Evolutionary conservation across 345 rosid species (phyloP).

Genomic region (Dimocarpus longan): DNA sequence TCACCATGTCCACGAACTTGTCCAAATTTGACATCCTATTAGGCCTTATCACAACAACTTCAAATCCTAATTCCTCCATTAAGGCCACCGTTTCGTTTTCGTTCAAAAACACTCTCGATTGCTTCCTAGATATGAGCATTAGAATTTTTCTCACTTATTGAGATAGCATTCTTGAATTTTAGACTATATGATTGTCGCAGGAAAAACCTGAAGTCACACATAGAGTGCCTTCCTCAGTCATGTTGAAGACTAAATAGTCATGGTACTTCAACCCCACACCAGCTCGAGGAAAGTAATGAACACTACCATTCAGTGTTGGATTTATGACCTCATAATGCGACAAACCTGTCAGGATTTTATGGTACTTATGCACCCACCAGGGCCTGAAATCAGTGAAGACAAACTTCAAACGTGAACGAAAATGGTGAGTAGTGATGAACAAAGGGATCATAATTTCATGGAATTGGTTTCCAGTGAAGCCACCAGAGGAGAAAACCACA

Average conservation of each 20-base stretch:
- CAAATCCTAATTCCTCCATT: constrained; percentile 42
- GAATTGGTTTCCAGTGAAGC: constrained; percentile 41
- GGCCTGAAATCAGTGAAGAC: constrained; percentile 35
- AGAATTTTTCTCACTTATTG: constrained; percentile 16
- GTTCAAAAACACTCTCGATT: constrained; percentile 32
- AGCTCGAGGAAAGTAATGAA: constrained; percentile 44
- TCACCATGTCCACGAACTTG: constrained; percentile 47
- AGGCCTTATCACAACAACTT: constrained; percentile 53
- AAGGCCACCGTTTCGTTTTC: constrained; percentile 37
- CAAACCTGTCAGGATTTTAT: constrained; percentile 19
- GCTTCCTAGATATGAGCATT: constrained; percentile 30
- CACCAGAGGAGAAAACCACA: constrained; percentile 42
- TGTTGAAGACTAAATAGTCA: constrained; percentile 24
- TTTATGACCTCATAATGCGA: constrained; percentile 32
- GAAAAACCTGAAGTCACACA: constrained; percentile 40
- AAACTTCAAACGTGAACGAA: constrained; percentile 31
- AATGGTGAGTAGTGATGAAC: constrained; percentile 42
- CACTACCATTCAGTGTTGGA: constrained; percentile 21
- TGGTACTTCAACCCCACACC: constrained; percentile 37
- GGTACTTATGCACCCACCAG: constrained; percentile 41
- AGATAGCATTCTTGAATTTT: constrained; percentile 17
- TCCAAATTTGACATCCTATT: constrained; percentile 32
- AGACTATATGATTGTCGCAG: constrained; percentile 32
- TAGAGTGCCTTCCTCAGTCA: constrained; percentile 26
- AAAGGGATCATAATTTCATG: constrained; percentile 48